phyloP scores from a whole-genome alignment of 768 basidiomycete genomes.

The Tricholoma flavovirens region DNA sequence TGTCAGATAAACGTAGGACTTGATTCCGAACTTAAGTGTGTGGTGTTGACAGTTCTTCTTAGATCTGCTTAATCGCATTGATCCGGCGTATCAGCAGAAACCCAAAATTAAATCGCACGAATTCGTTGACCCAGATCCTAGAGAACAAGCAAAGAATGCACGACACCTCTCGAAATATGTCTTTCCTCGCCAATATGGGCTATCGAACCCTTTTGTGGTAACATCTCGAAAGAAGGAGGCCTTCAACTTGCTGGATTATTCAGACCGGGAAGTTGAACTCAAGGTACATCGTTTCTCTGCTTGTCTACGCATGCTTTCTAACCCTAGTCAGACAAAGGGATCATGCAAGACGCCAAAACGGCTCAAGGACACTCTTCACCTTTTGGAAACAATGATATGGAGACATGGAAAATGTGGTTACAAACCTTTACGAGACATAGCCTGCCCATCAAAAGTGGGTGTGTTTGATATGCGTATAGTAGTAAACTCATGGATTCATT shows the following conservation, averaged over 20 bases:
- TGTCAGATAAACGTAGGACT: conserved; percentile 60
- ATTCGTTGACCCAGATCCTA: conserved; percentile 41
- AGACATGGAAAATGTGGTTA: conserved; percentile 69
- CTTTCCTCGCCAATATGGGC: conserved; percentile 74
- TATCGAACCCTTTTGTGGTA: conserved; percentile 53
- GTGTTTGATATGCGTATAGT: not conserved
- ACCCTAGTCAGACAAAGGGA: conserved; percentile 30
- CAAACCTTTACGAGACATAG: conserved; percentile 50
- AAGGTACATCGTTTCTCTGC: conserved; percentile 36
- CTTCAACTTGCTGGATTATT: conserved; percentile 42
- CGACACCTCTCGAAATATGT: conserved; percentile 76
- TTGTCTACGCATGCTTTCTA: not conserved
- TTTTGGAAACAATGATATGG: conserved; percentile 59
- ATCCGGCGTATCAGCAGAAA: conserved; percentile 36
- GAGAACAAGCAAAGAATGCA: conserved; percentile 41
- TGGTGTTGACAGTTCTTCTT: conserved; percentile 1
- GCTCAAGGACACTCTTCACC: conserved; percentile 46
- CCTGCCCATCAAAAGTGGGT: conserved; percentile 78
- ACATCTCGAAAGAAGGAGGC: conserved; percentile 18
- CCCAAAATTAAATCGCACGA: conserved; percentile 19
- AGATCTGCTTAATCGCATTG: conserved; percentile 66
- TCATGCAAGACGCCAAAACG: conserved; percentile 68
- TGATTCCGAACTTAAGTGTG: not conserved
- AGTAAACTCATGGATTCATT: not conserved
- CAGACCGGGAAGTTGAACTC: conserved; percentile 65